phyloP scores from a whole-genome alignment of 2,329 filamentous ascomycete species.

The Furcasterigmium furcatum region DNA sequence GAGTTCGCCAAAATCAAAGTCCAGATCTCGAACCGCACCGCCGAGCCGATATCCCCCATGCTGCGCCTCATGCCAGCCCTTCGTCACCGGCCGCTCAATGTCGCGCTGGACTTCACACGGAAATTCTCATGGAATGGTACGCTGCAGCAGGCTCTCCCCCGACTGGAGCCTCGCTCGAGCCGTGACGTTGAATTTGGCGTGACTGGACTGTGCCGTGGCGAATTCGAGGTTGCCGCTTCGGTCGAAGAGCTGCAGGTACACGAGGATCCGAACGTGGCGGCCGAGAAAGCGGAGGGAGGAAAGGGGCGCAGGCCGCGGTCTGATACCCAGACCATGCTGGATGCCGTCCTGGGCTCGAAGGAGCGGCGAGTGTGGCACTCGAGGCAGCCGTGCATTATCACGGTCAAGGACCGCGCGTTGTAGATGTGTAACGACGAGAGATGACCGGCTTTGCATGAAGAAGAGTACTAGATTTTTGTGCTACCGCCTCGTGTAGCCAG shows the following conservation, averaged over 20 bases:
- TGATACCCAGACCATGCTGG: slow-evolving; percentile 55
- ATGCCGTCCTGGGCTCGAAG: slow-evolving; percentile 54
- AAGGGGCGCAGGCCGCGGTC: slow-evolving; percentile 35
- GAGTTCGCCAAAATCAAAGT: slow-evolving; percentile 68
- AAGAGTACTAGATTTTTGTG: too few species aligned
- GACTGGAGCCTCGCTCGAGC: slow-evolving; percentile 56
- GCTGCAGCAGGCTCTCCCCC: slow-evolving; percentile 69
- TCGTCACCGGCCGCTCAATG: slow-evolving; percentile 65
- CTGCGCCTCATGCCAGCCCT: slow-evolving; percentile 76
- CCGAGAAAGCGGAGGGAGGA: slow-evolving; percentile 19
- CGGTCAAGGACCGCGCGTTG: slow-evolving; percentile 43
- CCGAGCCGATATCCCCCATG: slow-evolving; percentile 64
- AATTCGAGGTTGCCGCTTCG: slow-evolving; percentile 77
- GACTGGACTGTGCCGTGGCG: slow-evolving; percentile 72
- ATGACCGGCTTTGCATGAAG: too few species aligned
- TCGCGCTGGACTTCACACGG: slow-evolving; percentile 77
- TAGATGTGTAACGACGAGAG: slow-evolving; percentile 4
- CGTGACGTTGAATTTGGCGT: slow-evolving; percentile 64
- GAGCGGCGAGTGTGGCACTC: slow-evolving; percentile 65
- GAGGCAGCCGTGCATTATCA: slow-evolving; percentile 51
- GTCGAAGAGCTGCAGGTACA: slow-evolving; percentile 74
- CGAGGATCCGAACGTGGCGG: slow-evolving; percentile 24
- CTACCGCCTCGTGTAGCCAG: too few species aligned
- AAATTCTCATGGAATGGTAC: slow-evolving; percentile 84
- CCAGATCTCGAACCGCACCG: slow-evolving; percentile 71